Percentiles rank a stretch among this genome's conserved stretches.
Evolutionary conservation across 192 early-diverging fungal species (phyloP).

Genomic region (Dimargaris verticillata): DNA sequence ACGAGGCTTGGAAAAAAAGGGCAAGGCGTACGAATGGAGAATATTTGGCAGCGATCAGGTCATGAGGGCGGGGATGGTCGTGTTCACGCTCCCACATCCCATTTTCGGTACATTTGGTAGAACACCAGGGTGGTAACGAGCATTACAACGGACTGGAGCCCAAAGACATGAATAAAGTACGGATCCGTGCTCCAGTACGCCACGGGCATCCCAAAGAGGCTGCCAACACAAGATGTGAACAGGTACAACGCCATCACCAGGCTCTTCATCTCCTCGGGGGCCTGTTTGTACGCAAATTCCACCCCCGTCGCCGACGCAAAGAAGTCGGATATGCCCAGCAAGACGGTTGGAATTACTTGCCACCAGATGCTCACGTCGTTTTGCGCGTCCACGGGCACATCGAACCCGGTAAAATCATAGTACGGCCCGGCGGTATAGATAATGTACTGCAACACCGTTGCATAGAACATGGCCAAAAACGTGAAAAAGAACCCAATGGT

Average conservation of each 20-base stretch:
- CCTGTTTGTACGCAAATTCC: slow-evolving; percentile 50
- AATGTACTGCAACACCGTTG: slow-evolving; percentile 38
- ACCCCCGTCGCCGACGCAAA: slow-evolving; percentile 53
- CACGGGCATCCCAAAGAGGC: slow-evolving; percentile 36
- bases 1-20: too few relatives aligned
- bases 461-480: slow-evolving; percentile 36
- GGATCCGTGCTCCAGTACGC: slow-evolving; percentile 39
- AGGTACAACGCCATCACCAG: slow-evolving; percentile 55
- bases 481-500: slow-evolving; percentile 45
- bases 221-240: slow-evolving; percentile 34
- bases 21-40: too few relatives aligned
- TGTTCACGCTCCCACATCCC: too few relatives aligned
- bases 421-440: slow-evolving; percentile 40
- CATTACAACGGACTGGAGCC: slow-evolving; percentile 15
- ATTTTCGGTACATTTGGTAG: slow-evolving; percentile 17
- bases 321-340: slow-evolving; percentile 48
- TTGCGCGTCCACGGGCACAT: slow-evolving; percentile 15
- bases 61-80: too few relatives aligned
- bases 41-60: too few relatives aligned
- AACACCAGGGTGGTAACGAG: slow-evolving; percentile 14
- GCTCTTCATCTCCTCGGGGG: slow-evolving; percentile 45
- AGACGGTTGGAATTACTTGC: slow-evolving; percentile 39
- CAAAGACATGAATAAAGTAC: slow-evolving; percentile 23
- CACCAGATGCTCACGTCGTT: slow-evolving; percentile 39
- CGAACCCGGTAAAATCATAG: slow-evolving; percentile 26